Evolutionary conservation across 1,284 basidiomycete species (phyloP), one percentile per base, ranked within the genome.

Genomic region (Trichosporon coremiiforme): DNA sequence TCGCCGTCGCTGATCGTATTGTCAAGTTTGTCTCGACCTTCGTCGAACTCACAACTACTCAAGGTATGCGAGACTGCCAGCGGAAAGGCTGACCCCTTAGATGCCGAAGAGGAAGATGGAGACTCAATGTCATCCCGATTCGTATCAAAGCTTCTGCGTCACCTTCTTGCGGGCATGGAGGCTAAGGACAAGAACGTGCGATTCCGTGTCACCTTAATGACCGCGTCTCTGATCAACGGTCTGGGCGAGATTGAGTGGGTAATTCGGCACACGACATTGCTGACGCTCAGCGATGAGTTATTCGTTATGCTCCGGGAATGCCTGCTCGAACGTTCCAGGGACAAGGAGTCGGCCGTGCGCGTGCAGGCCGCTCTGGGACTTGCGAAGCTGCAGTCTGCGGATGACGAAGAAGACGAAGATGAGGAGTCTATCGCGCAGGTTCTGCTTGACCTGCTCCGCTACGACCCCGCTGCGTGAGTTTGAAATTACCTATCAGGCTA

Each of bases 161-260:
- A 92, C 84, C 86, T 97, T 29, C 85, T 95, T 66, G 88, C 89
- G 71, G 95, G 95, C 0, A 95, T 95, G 82, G 82, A 87, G 12
- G 92, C 95, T 2, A 98, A 96, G 83, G 91, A 95, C 85, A 98
- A 96, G 85, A 87, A 88, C 67, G 90, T 93, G 29, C 88, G 95
- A 12, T 94, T 90, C 77, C 88, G 95, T 20, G 90, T 90, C 71
- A 87, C 93, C 0, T 90, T 92, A 70, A 84, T 92, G 45, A 87
- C 93, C n/a, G 89, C 90, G 0, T 90, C 92, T 74, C 89, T 94
- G 85, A 90, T 95, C 64, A 87, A 89, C 4, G 88, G 90, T 71
- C 85, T 95, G 1, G 91, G 91, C 10, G 91, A 93, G 84, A 88
- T 95, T 60, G 93, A 95, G 93, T 91, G 79, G 74, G 90, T 87